Conservation (phyloP, 805 yeast species). For the Candida nitratophila region DNA sequence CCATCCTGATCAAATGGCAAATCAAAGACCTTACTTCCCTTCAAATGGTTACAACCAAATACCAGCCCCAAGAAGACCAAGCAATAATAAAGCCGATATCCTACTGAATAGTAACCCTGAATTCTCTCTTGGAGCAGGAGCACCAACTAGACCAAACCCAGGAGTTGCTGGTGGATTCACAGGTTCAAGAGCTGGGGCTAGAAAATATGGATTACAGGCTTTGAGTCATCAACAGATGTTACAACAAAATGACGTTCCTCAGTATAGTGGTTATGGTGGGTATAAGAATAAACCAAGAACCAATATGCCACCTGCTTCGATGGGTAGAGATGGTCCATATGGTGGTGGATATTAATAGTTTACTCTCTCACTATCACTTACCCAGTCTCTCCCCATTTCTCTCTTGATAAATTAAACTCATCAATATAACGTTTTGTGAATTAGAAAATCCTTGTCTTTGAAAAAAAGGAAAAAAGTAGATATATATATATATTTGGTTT, state of each 20-base stretch:
- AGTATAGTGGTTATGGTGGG: constrained; percentile 10
- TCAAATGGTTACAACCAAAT: constrained; percentile 4
- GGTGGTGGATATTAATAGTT: constrained; percentile 9
- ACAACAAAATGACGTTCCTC: constrained; percentile 10
- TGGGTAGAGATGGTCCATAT: constrained; percentile 37
- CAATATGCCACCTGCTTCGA: constrained; percentile 33
- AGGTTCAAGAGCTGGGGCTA: constrained; percentile 11
- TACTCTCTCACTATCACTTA: no score
- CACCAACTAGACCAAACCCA: not conserved
- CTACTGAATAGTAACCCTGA: constrained; percentile 44
- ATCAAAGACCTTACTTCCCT: constrained; percentile 4
- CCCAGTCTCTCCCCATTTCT: no score
- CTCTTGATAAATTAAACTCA: no score
- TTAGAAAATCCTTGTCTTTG: no score
- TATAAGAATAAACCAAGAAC: constrained; percentile 22
- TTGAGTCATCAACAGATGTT: constrained; percentile 3
- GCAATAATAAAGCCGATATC: constrained; percentile 29
- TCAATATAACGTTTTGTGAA: no score
- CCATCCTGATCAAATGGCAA: constrained; percentile 14
- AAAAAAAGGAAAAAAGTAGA: no score
- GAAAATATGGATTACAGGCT: constrained; percentile 16
- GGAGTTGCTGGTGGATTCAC: not conserved
- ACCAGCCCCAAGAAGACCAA: constrained; percentile 7
- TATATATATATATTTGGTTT: no score
- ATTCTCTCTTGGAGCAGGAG: constrained; percentile 26